Conservation (phyloP, 805 yeast genomes). For the Saccharomyces paradoxus region DNA sequence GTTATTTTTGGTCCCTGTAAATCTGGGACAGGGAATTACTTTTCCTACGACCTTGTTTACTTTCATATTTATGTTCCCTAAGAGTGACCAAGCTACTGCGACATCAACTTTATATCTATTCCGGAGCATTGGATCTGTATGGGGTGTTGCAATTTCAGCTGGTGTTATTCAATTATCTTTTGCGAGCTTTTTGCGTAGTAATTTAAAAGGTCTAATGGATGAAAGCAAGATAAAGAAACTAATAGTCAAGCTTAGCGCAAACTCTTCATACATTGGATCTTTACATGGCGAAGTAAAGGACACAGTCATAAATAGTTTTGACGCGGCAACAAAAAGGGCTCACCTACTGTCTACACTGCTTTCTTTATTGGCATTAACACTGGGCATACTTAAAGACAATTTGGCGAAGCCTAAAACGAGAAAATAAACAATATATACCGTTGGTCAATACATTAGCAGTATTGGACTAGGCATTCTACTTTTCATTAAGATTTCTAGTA, state of each 20-base stretch:
- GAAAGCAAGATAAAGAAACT: constrained; percentile 7
- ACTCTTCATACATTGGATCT: constrained; percentile 9
- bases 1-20: constrained; percentile 30
- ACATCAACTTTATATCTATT: constrained; percentile 34
- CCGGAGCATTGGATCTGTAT: constrained; percentile 36
- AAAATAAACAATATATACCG: neutral
- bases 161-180: constrained; percentile 10
- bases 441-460: neutral
- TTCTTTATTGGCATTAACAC: constrained; percentile 5
- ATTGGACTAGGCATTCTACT: neutral
- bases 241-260: constrained; percentile 7
- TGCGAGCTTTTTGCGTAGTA: constrained; percentile 2
- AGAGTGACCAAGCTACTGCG: constrained; percentile 32
- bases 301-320: constrained; percentile 10
- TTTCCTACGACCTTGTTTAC: constrained; percentile 33
- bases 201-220: constrained; percentile 5
- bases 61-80: constrained; percentile 30
- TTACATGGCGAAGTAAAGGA: constrained; percentile 7
- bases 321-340: constrained; percentile 7
- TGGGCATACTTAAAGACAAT: constrained; percentile 7
- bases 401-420: constrained; percentile 2
- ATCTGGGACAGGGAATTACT: constrained; percentile 34
- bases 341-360: constrained; percentile 8
- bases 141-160: constrained; percentile 32
- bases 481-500: neutral